Conservation (phyloP, 2,329 filamentous ascomycete species). For the Pyricularia sp. region DNA sequence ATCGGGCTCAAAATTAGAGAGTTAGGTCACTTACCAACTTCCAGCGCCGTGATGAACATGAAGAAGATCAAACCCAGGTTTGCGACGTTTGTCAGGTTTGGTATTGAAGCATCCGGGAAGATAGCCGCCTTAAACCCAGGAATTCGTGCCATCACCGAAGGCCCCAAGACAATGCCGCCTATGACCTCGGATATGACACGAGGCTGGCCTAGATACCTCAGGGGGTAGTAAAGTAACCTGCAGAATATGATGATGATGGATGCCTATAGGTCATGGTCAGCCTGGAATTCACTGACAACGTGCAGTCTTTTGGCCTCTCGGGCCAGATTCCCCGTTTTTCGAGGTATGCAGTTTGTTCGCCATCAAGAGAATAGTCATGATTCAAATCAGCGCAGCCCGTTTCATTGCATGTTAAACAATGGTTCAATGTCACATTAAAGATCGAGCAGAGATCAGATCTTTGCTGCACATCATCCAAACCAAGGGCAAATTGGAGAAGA, state of each 20-base stretch:
- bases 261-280: constrained; percentile 12
- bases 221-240: constrained; percentile 56
- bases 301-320: neutral
- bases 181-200: constrained; percentile 44
- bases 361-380: neutral
- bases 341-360: neutral
- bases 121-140: constrained; percentile 65
- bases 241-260: constrained; percentile 64
- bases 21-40: constrained; percentile 23
- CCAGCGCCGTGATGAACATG: constrained; percentile 75
- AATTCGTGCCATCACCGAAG: constrained; percentile 77
- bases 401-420: neutral
- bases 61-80: constrained; percentile 77
- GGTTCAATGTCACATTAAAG: neutral
- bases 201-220: constrained; percentile 58
- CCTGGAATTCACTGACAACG: neutral
- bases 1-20: neutral
- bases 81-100: constrained; percentile 62
- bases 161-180: constrained; percentile 61
- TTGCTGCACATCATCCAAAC: neutral
- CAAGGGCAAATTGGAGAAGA: neutral
- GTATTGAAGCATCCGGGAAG: constrained; percentile 64
- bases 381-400: neutral
- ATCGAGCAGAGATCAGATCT: neutral
- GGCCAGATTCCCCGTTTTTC: neutral